These are phyloP conservation scores for Claviceps fusiformis DNA, from an alignment of 2,329 filamentous ascomycete species.

Conservation along the genomic window DNA sequence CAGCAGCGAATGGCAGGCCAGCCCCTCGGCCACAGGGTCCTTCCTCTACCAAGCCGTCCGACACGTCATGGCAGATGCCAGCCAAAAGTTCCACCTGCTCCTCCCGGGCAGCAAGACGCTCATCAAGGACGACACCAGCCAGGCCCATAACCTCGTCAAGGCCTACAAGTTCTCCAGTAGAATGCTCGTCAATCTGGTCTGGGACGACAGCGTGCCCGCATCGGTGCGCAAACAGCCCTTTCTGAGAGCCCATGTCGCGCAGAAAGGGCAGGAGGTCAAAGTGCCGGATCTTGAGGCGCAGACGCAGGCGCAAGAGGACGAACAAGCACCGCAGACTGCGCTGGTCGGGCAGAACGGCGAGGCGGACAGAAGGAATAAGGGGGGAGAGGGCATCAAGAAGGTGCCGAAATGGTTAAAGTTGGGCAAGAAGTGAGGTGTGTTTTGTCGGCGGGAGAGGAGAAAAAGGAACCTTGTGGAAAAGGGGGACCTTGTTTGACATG, in stretches of 20 bases:
- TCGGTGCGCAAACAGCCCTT: slow-evolving; percentile 42
- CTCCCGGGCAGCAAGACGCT: slow-evolving; percentile 41
- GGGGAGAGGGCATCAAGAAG: slow-evolving; percentile 29
- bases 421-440: slow-evolving; percentile 68
- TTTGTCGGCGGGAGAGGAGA: too few species aligned
- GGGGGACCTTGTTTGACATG: too few species aligned
- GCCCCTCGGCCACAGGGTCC: slow-evolving; percentile 51
- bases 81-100: slow-evolving; percentile 59
- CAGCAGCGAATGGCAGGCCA: slow-evolving; percentile 59
- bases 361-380: slow-evolving; percentile 22
- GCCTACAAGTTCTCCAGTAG: slow-evolving; percentile 57
- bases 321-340: slow-evolving; percentile 10
- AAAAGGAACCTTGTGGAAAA: too few species aligned
- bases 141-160: slow-evolving; percentile 48
- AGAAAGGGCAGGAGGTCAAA: slow-evolving; percentile 52
- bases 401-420: slow-evolving; percentile 61
- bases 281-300: slow-evolving; percentile 42
- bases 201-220: slow-evolving; percentile 50
- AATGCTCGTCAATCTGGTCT: slow-evolving; percentile 63
- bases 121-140: slow-evolving; percentile 32
- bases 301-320: slow-evolving; percentile 24
- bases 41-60: slow-evolving; percentile 64
- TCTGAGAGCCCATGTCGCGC: slow-evolving; percentile 43
- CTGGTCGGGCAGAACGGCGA: slow-evolving; percentile 13
- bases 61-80: slow-evolving; percentile 50